Evolutionary conservation across 2,329 filamentous ascomycete genomes (phyloP).

Genomic region (Curvularia hawaiiensis): DNA sequence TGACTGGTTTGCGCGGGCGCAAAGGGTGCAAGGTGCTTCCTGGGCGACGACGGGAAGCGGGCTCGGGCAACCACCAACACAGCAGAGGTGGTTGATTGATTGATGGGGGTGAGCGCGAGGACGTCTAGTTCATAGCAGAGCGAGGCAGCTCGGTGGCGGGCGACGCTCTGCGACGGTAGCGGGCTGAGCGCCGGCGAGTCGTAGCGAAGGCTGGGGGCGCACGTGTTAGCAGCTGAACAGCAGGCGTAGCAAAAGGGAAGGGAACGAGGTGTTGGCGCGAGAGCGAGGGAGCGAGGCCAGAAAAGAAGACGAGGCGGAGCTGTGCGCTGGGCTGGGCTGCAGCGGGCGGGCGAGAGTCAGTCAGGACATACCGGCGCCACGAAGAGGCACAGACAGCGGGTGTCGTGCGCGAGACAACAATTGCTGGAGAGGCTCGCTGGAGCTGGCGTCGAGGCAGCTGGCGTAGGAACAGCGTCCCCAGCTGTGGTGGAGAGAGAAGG

Average conservation of each 20-base stretch:
- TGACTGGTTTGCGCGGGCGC: conserved; percentile 31
- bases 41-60: conserved; percentile 7
- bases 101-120: conserved; percentile 2
- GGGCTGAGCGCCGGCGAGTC: conserved; percentile 18
- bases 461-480: conserved; percentile 11
- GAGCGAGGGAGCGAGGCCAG: neutral
- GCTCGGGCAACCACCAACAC: conserved; percentile 5
- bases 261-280: neutral
- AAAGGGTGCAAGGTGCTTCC: conserved; percentile 17
- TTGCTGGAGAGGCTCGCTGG: conserved; percentile 18
- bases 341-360: neutral
- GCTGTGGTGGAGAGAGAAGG: conserved; percentile 21
- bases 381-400: conserved; percentile 18
- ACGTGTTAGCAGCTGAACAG: conserved; percentile 14
- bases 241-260: neutral
- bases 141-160: too few species aligned
- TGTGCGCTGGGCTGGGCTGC: conserved; percentile 1
- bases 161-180: conserved; percentile 22
- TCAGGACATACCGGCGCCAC: conserved; percentile 20
- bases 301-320: conserved; percentile 1
- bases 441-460: conserved; percentile 17
- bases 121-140: neutral
- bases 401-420: conserved; percentile 21
- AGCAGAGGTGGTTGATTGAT: conserved; percentile 13
- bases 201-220: conserved; percentile 20